Base-by-base conservation (phyloP, 225 moss, liverwort and hornwort genomes). In the Neckera pumila region DNA sequence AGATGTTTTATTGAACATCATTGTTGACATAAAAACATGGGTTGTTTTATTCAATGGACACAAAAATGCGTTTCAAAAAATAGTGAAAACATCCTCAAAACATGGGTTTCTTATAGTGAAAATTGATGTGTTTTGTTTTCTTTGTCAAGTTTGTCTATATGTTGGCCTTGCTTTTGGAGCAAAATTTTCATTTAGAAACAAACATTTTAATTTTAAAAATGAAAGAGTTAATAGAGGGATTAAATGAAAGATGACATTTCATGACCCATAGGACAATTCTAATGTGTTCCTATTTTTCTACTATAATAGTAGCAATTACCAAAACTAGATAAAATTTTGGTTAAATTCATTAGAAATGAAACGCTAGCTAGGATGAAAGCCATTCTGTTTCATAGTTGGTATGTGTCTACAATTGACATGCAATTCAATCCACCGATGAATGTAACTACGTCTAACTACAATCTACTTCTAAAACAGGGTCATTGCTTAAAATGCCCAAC, bases 1-100 rank as follows among this genome's bases (percentile, higher is more conserved):
- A 1, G 0, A 1, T 17, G 30, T 2, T 0, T 4, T 28, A 11
- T 7, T 3, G 2, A 47, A 1, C 12, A 2, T 17, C 0, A 0
- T 0, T 19, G 4, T 18, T n/a, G n/a, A n/a, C n/a, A n/a, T n/a
- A n/a, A n/a, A n/a, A n/a, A n/a, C n/a, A n/a, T n/a, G n/a, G n/a
- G n/a, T n/a, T n/a, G n/a, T n/a, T n/a, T n/a, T n/a, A n/a, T n/a
- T n/a, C n/a, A n/a, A n/a, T n/a, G n/a, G n/a, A n/a, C n/a, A n/a
- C n/a, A n/a, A n/a, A n/a, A n/a, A n/a, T n/a, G 31, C 19, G 1
- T 1, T 74, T 19, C 31, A 31, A 18, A 0, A 1, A 49, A 0
- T 0, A 19, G 7, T 12, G 7, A 75, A 49, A 1, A 31, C 49
- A 11, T 31, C 49, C 45, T 7, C 49, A 1, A 1, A 7, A 0